Evolutionary conservation across 1,284 basidiomycete species (phyloP).

Genomic region (Bjerkandera adusta): DNA sequence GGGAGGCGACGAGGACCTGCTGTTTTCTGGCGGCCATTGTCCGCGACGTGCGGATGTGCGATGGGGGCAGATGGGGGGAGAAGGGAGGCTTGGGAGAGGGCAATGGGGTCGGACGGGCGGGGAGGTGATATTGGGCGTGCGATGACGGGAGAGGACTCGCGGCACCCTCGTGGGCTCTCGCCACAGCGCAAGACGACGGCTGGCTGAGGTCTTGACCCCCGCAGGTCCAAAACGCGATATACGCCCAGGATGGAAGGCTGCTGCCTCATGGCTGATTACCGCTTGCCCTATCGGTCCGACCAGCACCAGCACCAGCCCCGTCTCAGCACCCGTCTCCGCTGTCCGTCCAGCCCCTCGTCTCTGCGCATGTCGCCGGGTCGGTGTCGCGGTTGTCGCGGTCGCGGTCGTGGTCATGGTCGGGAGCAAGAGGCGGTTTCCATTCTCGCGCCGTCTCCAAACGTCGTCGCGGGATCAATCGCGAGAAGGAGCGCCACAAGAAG

Average conservation of each 20-base stretch:
- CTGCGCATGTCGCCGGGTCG: neutral
- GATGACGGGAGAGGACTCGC: constrained; percentile 32
- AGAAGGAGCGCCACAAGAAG: no score
- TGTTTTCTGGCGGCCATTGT: constrained; percentile 51
- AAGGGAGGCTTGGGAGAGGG: constrained; percentile 24
- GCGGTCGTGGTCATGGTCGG: neutral
- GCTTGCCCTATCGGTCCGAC: constrained; percentile 20
- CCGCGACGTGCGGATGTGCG: constrained; percentile 45
- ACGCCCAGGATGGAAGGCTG: constrained; percentile 33
- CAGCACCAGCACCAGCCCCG: neutral
- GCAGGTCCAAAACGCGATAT: constrained; percentile 32
- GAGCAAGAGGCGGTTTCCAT: neutral
- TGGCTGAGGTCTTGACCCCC: constrained; percentile 15
- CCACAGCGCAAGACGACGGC: constrained; percentile 29
- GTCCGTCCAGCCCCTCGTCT: constrained; percentile 4
- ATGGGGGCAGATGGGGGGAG: constrained; percentile 20
- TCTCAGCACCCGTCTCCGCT: neutral
- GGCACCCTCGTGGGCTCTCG: constrained; percentile 38
- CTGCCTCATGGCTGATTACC: constrained; percentile 41
- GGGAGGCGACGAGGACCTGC: constrained; percentile 32
- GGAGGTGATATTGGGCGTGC: constrained; percentile 32
- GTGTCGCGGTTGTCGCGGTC: neutral
- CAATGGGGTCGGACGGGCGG: constrained; percentile 27
- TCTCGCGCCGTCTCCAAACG: neutral
- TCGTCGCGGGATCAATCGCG: neutral